Percentiles rank a stretch among this genome's conserved stretches.
These are phyloP conservation scores for Mycena leptocephala DNA, from an alignment of 768 basidiomycete species.

Conservation along the genomic window DNA sequence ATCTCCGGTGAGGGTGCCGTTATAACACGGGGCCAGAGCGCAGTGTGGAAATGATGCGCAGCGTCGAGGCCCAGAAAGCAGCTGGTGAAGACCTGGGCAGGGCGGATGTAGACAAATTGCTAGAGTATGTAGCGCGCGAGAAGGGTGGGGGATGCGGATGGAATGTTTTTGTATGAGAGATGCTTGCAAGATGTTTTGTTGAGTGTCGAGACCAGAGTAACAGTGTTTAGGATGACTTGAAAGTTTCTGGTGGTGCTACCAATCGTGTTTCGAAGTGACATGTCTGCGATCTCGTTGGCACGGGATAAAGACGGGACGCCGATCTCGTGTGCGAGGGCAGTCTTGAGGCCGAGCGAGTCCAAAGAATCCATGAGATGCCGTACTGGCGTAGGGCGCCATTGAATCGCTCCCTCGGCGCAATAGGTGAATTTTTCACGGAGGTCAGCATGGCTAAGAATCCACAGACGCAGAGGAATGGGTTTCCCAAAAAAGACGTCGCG, in stretches of 20 bases:
- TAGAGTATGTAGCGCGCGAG: slow-evolving; percentile 12
- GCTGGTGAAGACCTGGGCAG: background rate
- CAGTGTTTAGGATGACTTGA: slow-evolving; percentile 18
- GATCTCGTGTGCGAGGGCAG: background rate
- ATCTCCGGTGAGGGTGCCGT: background rate
- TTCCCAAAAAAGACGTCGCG: slow-evolving; percentile 4
- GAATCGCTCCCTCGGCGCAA: background rate
- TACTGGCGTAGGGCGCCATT: background rate
- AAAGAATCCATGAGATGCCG: slow-evolving; percentile 7
- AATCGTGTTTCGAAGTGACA: background rate
- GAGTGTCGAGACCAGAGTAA: background rate
- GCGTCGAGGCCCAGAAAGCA: background rate
- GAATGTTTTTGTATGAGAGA: background rate
- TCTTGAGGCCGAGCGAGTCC: background rate
- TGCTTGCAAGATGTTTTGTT: slow-evolving; percentile 7
- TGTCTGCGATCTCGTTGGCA: background rate
- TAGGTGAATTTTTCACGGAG: background rate
- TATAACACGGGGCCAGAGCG: background rate
- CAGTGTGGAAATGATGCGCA: slow-evolving; percentile 6
- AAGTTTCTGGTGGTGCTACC: slow-evolving; percentile 17
- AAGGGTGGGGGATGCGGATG: background rate
- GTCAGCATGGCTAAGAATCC: slow-evolving; percentile 1
- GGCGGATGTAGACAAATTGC: slow-evolving; percentile 2
- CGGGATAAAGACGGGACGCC: slow-evolving; percentile 3
- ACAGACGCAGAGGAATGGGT: slow-evolving; percentile 9